A percentile compares a stretch with the other conserved stretches of the same genome.
Evolutionary conservation across 441 rosid species (phyloP).

Genomic region (Adansonia rubrostipa): DNA sequence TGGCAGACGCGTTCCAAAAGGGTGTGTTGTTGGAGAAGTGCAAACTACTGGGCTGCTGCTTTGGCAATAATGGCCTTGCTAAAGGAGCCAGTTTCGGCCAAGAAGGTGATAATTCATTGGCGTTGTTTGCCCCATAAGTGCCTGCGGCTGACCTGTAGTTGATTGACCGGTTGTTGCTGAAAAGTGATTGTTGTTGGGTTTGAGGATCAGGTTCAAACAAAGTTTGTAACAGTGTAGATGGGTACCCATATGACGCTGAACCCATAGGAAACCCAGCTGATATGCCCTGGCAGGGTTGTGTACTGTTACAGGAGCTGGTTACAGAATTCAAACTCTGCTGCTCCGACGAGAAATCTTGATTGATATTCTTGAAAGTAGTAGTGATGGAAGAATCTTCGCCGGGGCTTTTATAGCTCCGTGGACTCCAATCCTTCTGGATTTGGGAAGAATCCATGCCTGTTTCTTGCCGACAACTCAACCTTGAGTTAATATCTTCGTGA

Average conservation of each 20-base stretch:
- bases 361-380: slow-evolving; percentile 34
- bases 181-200: slow-evolving; percentile 47
- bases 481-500: slow-evolving; percentile 56
- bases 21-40: slow-evolving; percentile 59
- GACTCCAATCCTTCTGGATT: slow-evolving; percentile 49
- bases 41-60: slow-evolving; percentile 39
- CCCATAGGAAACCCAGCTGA: slow-evolving; percentile 31
- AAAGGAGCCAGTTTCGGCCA: slow-evolving; percentile 42
- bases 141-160: slow-evolving; percentile 26
- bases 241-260: slow-evolving; percentile 48
- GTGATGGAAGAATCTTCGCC: slow-evolving; percentile 44
- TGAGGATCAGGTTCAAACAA: slow-evolving; percentile 55
- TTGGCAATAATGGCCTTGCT: slow-evolving; percentile 39
- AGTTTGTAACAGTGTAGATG: slow-evolving; percentile 47
- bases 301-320: slow-evolving; percentile 27
- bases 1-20: slow-evolving; percentile 54
- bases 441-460: slow-evolving; percentile 32
- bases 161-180: slow-evolving; percentile 43
- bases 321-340: slow-evolving; percentile 2
- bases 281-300: slow-evolving; percentile 32
- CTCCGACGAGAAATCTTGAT: slow-evolving; percentile 48
- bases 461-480: slow-evolving; percentile 34
- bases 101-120: slow-evolving; percentile 30
- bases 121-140: slow-evolving; percentile 31
- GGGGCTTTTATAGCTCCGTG: slow-evolving; percentile 40